Conservation (phyloP, 2,329 filamentous ascomycete genomes). For the Tolypocladium pustulatum region DNA sequence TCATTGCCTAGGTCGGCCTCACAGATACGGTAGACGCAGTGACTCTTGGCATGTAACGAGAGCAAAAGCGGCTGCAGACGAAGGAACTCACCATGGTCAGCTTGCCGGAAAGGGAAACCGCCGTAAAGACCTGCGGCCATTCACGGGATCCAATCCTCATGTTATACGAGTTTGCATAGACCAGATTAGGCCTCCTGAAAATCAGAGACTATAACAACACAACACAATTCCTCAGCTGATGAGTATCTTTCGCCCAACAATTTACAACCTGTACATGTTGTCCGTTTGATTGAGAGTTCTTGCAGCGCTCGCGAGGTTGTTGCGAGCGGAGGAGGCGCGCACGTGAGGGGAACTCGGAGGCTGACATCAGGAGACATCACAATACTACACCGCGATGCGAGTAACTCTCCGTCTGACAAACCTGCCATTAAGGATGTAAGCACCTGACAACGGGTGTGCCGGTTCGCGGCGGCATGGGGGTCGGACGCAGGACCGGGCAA, state of each 20-base stretch:
- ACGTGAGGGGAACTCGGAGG: background rate
- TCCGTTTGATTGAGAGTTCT: background rate
- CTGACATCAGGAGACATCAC: background rate
- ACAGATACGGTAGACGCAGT: constrained; percentile 41
- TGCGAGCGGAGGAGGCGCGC: background rate
- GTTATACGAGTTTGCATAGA: background rate
- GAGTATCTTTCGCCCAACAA: background rate
- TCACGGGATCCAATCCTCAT: background rate
- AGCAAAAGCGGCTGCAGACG: background rate
- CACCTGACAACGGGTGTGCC: background rate
- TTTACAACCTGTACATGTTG: background rate
- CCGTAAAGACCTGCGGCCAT: constrained; percentile 27
- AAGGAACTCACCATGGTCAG: constrained; percentile 30
- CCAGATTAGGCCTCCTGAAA: background rate
- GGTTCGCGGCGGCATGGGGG: background rate
- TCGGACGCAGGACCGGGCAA: background rate
- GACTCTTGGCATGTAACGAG: constrained; percentile 21
- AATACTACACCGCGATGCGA: background rate
- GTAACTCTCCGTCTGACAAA: background rate
- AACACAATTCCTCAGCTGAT: background rate
- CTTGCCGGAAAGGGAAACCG: constrained; percentile 31
- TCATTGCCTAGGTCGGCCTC: constrained; percentile 42
- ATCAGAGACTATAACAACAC: background rate
- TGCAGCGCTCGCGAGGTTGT: background rate
- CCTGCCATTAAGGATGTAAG: background rate